Evolutionary conservation across 2,329 filamentous ascomycete species (phyloP), one percentile per base, ranked within the genome.

Genomic region (Clathrospora elynae): DNA sequence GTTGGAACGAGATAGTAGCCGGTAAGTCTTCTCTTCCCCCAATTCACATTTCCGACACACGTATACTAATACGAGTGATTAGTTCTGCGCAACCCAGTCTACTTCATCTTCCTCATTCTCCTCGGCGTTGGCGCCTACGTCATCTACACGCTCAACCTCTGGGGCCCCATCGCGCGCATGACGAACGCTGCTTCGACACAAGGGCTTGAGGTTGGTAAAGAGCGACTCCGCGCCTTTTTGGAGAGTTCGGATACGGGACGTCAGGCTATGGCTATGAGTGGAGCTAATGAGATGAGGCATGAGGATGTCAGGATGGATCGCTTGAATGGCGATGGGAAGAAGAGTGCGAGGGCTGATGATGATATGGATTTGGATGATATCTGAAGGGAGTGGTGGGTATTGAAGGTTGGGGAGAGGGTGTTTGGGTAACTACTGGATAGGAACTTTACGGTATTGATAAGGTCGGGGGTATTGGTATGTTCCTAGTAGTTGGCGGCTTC

Each of bases 1-100:
- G 93, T n/a, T 99, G 93, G 93, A 99, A 99, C 72, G 93, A 99
- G 73, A 91, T 99, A 52, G 77, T 95, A 56, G 88, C 91, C 64
- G 90, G 91, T 95, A 79, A 79, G 87, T 71, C 12, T 7, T n/a
- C 17, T 19, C 33, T 29, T 18, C 2, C 16, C 26, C 14, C n/a
- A 49, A 23, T 18, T 5, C n/a, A 42, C 38, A 35, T 11, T 17
- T 32, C 9, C 19, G 3, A 14, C 12, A 11, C 18, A 6, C n/a
- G 13, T 10, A 7, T 12, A 32, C 28, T 59, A 33, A 59, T 59
- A 48, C 61, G 32, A 42, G 14, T 4, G n/a, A 18, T 13, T 61
- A 96, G 93, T 99, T 23, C 79, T 97, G 28, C 89, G 90, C 55
- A 97, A 97, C 71, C 93, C 93, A 0, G 75, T 95, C 51, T 90